Evolutionary conservation across 441 rosid genomes (phyloP).

Genomic region (Lepidium campestre): DNA sequence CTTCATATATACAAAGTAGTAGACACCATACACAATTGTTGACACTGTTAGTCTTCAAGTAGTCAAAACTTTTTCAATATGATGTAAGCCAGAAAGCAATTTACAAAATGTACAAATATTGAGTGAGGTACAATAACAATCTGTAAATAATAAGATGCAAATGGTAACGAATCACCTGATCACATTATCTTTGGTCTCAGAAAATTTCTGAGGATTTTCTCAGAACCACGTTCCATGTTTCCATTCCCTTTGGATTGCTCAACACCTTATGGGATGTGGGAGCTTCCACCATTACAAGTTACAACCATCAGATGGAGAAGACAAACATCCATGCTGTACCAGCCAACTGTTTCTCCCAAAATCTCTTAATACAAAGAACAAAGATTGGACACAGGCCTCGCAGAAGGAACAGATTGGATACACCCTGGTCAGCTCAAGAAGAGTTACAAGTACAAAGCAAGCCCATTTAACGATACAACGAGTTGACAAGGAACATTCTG

Average conservation of each 20-base stretch:
- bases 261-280: not conserved
- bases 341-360: not conserved
- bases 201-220: not conserved
- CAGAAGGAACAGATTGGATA: not conserved
- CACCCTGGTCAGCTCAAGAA: not conserved
- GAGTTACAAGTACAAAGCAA: not conserved
- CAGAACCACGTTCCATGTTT: not conserved
- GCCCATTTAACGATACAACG: not conserved
- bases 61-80: constrained; percentile 10
- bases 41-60: constrained; percentile 5
- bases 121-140: constrained; percentile 7
- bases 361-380: not conserved
- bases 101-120: not conserved
- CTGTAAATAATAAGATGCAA: not conserved
- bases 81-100: not conserved
- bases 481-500: constrained; percentile 38
- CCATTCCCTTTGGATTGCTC: not conserved
- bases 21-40: not conserved
- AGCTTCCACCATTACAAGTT: constrained; percentile 3
- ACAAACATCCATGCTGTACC: not conserved
- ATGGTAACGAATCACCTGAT: constrained; percentile 20
- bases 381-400: not conserved
- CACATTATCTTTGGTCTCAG: not conserved
- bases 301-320: constrained; percentile 6
- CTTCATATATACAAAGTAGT: not conserved